Percentiles rank a stretch among this genome's conserved stretches.
Evolutionary conservation across 208 protist species (phyloP).

Genomic region (Acanthamoeba healyi): DNA sequence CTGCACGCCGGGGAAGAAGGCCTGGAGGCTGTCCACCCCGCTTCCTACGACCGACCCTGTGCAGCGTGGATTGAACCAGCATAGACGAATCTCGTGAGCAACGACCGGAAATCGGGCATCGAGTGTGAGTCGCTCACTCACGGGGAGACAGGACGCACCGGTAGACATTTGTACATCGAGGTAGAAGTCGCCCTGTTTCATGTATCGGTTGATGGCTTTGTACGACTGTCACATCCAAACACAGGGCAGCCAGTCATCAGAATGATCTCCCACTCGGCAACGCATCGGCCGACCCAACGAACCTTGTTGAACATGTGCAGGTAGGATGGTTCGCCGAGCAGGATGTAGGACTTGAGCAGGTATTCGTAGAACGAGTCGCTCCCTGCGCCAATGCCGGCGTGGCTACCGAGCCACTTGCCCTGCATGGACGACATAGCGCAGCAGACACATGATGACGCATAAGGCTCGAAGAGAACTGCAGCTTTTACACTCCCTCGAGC

Average conservation of each 20-base stretch:
- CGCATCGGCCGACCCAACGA: no score
- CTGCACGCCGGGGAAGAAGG: constrained; percentile 61
- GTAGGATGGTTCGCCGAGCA: constrained; percentile 88
- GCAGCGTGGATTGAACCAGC: not conserved
- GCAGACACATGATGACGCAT: no score
- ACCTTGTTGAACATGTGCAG: constrained; percentile 78
- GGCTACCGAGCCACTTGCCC: not conserved
- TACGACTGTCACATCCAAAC: constrained; percentile 33
- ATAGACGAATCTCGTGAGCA: no score
- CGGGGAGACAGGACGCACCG: no score
- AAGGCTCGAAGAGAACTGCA: no score
- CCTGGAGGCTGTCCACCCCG: constrained; percentile 88
- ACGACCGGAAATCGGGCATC: not conserved
- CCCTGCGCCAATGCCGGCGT: constrained; percentile 86
- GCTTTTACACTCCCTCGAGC: no score
- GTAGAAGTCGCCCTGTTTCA: constrained; percentile 86
- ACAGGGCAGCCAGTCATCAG: not conserved
- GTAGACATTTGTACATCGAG: constrained; percentile 87
- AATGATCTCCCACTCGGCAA: not conserved
- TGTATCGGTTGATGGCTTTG: constrained; percentile 72
- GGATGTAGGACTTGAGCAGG: constrained; percentile 90
- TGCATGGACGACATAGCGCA: not conserved
- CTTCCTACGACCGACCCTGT: constrained; percentile 73
- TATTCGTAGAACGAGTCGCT: constrained; percentile 94
- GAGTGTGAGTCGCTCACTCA: no score